Base-by-base conservation (phyloP, 2,329 filamentous ascomycete genomes). In the Phialocephala sp. region DNA sequence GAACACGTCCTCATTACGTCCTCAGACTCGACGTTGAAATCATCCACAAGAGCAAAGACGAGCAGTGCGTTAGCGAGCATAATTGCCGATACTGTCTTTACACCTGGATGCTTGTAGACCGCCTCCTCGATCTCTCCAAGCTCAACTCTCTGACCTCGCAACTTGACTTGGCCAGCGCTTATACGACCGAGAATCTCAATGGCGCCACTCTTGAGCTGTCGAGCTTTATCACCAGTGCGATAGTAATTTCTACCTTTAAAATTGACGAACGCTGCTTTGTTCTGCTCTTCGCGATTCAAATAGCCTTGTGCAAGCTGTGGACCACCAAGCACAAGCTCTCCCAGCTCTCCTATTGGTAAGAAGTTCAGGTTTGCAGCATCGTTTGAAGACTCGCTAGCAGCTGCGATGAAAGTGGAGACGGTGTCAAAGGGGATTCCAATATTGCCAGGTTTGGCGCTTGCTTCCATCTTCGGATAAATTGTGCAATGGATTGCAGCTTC, bases 401-500 rank as follows among this genome's bases (percentile, higher is more conserved):
- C 66, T 37, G 74, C 74, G 63, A 77, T 72, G 57, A 76, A 75
- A 18, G 73, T 74, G 4, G 76, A 76, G 5, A 96, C 93, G 0
- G 93, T 94, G 60, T 91, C 87, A 1, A 97, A 82, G 0, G 93
- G 93, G 8, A 87, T 76, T 0, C 94, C 94, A 69, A 97, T 95
- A 58, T 88, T 90, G 3, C 86, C 85, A 5, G 88, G 86, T 2
- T 86, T 82, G 8, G 85, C 86, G 22, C 78, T 76, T 4, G 82
- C 80, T 6, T 79, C 75, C 72, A 96, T 89, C 0, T 82, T 79
- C 0, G 89, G 81, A 69, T 92, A 89, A 4, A 95, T 78, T 0
- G 92, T 96, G 75, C 92, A 97, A 76, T 97, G 94, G 64, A 97
- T 97, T 0, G 93, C 88, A 8, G 92, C 92, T 79, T 97, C 94